Conservation (phyloP, 2,329 filamentous ascomycete species). For the Alternaria solani region DNA sequence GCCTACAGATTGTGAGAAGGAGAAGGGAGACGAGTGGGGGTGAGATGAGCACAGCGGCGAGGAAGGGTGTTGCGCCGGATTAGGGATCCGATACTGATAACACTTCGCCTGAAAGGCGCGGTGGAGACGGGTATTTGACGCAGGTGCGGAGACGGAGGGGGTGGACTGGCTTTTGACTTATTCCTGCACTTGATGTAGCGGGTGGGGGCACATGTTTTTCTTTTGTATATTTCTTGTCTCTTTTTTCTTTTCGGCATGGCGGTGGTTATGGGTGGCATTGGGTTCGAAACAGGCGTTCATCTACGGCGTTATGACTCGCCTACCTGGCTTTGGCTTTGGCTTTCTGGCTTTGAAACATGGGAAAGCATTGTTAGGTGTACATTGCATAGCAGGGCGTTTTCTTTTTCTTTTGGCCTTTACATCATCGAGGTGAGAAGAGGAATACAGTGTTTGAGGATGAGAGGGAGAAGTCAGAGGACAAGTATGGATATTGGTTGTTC, state of each 20-base stretch:
- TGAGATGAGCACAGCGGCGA: constrained; percentile 46
- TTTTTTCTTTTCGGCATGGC: background rate
- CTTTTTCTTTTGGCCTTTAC: background rate
- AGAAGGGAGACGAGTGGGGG: constrained; percentile 48
- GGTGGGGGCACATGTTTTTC: background rate
- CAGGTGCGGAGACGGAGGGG: constrained; percentile 23
- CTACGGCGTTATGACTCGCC: background rate
- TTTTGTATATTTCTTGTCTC: background rate
- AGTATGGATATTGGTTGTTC: background rate
- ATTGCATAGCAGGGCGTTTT: constrained; percentile 5
- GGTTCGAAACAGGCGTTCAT: background rate
- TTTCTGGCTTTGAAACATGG: background rate
- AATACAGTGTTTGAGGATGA: background rate
- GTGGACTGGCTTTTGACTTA: constrained; percentile 24
- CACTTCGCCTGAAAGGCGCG: background rate
- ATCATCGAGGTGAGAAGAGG: background rate
- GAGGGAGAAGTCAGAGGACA: background rate
- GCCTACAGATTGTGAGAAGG: constrained; percentile 44
- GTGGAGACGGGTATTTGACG: constrained; percentile 12
- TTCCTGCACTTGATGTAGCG: background rate
- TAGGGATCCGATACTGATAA: constrained; percentile 16
- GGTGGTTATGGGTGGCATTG: background rate
- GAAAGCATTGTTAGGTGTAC: background rate
- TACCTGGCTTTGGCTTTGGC: background rate
- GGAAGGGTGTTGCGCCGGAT: constrained; percentile 21